These are phyloP conservation scores for Colletotrichum graminicola DNA, from an alignment of 2,329 filamentous ascomycete species.

Conservation along the genomic window DNA sequence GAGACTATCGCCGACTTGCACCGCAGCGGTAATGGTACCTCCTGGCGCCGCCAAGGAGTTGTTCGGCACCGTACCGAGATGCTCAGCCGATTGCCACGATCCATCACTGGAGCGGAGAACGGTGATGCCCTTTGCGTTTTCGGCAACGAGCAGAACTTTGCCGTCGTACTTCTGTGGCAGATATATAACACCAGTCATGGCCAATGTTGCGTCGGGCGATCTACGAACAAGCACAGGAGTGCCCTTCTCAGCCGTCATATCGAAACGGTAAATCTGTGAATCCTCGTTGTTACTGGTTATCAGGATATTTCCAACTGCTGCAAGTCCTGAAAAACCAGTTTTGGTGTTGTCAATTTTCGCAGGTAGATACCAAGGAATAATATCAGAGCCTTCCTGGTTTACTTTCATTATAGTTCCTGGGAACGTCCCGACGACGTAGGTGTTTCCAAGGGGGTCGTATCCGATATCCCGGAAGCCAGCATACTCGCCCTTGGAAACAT, in stretches of 20 bases:
- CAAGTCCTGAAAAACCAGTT: slow-evolving; percentile 43
- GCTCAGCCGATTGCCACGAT: slow-evolving; percentile 52
- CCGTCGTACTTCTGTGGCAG: slow-evolving; percentile 50
- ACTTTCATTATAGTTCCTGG: slow-evolving; percentile 43
- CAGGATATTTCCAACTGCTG: slow-evolving; percentile 30
- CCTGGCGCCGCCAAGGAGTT: slow-evolving; percentile 32
- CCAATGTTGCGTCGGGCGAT: slow-evolving; percentile 30
- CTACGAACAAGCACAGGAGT: slow-evolving; percentile 39
- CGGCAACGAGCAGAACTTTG: slow-evolving; percentile 51
- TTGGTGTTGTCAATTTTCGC: slow-evolving; percentile 33
- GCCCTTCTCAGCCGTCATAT: slow-evolving; percentile 38
- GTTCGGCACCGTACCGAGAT: slow-evolving; percentile 50
- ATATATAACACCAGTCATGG: slow-evolving; percentile 48
- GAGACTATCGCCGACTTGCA: slow-evolving; percentile 38
- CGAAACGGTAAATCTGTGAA: slow-evolving; percentile 42
- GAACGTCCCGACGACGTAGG: slow-evolving; percentile 43
- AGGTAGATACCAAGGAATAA: slow-evolving; percentile 43
- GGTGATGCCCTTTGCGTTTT: slow-evolving; percentile 49
- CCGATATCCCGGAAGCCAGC: slow-evolving; percentile 44
- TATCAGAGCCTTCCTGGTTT: slow-evolving; percentile 27
- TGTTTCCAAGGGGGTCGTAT: slow-evolving; percentile 42
- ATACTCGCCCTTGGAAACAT: slow-evolving; percentile 40
- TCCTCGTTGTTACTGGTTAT: slow-evolving; percentile 38
- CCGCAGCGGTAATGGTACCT: slow-evolving; percentile 23
- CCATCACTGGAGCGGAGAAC: slow-evolving; percentile 53